A percentile compares a stretch with the other conserved stretches of the same genome.
phyloP scores from a whole-genome alignment of 208 protist species.

The Leishmania major region DNA sequence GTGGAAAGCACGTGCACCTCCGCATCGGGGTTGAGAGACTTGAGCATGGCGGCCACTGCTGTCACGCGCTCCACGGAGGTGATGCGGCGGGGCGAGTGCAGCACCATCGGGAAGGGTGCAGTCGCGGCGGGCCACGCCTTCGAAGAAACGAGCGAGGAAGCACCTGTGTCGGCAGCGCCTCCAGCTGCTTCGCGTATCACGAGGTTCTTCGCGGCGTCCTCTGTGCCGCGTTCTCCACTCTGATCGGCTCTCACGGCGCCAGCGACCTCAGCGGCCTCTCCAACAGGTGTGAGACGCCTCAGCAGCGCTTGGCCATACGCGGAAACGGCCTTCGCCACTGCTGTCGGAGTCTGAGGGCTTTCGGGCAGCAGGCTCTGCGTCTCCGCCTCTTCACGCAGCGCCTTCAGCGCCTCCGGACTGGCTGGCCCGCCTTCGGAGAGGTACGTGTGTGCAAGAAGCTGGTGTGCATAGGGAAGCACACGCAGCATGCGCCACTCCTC shows the following conservation, averaged over 20 bases:
- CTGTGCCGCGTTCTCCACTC: background rate
- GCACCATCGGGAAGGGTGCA: conserved; percentile 15
- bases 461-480: conserved; percentile 76
- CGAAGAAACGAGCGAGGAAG: background rate
- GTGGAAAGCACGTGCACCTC: conserved; percentile 80
- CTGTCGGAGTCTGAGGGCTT: background rate
- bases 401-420: conserved; percentile 43
- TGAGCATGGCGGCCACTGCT: conserved; percentile 86
- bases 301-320: conserved; percentile 25
- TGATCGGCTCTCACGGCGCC: background rate
- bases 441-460: conserved; percentile 81
- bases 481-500: conserved; percentile 55
- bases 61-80: conserved; percentile 73
- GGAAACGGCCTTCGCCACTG: conserved; percentile 2
- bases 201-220: background rate
- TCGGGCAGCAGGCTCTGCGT: conserved; percentile 22
- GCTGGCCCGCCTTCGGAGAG: conserved; percentile 59
- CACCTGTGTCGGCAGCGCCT: background rate
- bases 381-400: conserved; percentile 54
- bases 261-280: background rate
- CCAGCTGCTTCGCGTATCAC: background rate
- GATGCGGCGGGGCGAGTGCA: conserved; percentile 46
- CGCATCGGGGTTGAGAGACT: conserved; percentile 83
- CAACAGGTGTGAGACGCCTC: conserved; percentile 13
- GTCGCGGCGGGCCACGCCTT: background rate